phyloP scores from a whole-genome alignment of 75 land plant species.

The Sequoiadendron giganteum region DNA sequence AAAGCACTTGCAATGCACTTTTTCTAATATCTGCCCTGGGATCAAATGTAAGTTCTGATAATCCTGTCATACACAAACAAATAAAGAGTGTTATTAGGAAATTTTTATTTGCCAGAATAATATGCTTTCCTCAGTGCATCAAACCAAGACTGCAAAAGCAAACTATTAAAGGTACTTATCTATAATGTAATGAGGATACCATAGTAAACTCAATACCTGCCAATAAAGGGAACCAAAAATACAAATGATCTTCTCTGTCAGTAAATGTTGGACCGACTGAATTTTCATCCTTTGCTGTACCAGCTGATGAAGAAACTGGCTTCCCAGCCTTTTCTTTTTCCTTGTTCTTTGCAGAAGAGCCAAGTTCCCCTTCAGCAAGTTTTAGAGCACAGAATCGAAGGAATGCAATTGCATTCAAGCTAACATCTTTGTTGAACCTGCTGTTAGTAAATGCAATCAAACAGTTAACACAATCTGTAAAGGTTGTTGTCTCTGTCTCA shows the following conservation, averaged over 20 bases:
- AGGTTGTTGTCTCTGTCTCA: slow-evolving; percentile 97
- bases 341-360: slow-evolving; percentile 49
- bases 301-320: slow-evolving; percentile 28
- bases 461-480: slow-evolving; percentile 99
- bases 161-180: background rate
- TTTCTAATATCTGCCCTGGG: slow-evolving; percentile 96
- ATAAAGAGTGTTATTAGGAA: background rate
- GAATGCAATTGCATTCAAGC: slow-evolving; percentile 95
- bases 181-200: background rate
- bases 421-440: slow-evolving; percentile 94
- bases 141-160: background rate
- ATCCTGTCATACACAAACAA: slow-evolving; percentile 53
- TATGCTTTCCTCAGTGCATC: background rate
- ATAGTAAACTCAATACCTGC: slow-evolving; percentile 55
- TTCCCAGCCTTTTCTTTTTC: slow-evolving; percentile 45
- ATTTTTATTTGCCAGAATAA: background rate
- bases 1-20: slow-evolving; percentile 90
- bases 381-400: slow-evolving; percentile 93
- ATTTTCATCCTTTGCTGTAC: slow-evolving; percentile 43
- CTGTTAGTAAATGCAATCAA: slow-evolving; percentile 96
- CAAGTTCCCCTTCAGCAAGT: slow-evolving; percentile 97
- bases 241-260: slow-evolving; percentile 91
- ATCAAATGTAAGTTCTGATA: slow-evolving; percentile 98
- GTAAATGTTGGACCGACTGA: slow-evolving; percentile 46
- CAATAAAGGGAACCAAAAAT: slow-evolving; percentile 96